Base-by-base conservation (phyloP, 2,329 filamentous ascomycete species). In the Exophiala calicioides region DNA sequence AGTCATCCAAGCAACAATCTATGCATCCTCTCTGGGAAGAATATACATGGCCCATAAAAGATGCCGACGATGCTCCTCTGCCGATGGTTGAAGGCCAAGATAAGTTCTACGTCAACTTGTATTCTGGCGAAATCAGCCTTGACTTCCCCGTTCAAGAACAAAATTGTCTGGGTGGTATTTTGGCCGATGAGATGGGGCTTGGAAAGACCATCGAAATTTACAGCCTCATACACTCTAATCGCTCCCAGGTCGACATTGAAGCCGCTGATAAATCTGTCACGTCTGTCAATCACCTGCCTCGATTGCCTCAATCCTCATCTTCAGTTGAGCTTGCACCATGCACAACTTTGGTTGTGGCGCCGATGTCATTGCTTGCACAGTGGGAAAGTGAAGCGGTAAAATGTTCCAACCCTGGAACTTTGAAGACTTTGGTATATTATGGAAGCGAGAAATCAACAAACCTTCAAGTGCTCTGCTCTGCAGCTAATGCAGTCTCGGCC, bases 121-220 rank as follows among this genome's bases (percentile, higher is more conserved):
- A 98, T 65, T 96, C 90, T 5, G 93, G 93, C 6, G 91, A 97
- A 58, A 72, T 98, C 41, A 94, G 90, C 2, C 73, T 97, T 0
- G 83, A 95, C 4, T 98, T 98, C 57, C 93, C 93, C 1, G 80
- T 83, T 2, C 93, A 98, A 63, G 89, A 97, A 60, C 93, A 97
- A 62, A 88, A 94, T 63, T 98, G 93, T 58, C 74, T 95, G 0
- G 93, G 93, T 33, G 93, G 93, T 4, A 88, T 98, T 47, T 73
- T 98, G 31, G 93, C 93, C 6, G 93, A 98, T 61, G 78, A 97
- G 68, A 98, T 98, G 93, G 93, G 93, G 35, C 75, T 98, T 2
- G 93, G 93, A 24, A 98, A 98, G 72, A 98, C 93, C 0, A 97
- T 98, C 42, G 91, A 98, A 63, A 97, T 98, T 90, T 80, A 98